Evolutionary conservation across 129 eudicot species (phyloP), one percentile per base, ranked within the genome.

Genomic region (Calendula officinalis): DNA sequence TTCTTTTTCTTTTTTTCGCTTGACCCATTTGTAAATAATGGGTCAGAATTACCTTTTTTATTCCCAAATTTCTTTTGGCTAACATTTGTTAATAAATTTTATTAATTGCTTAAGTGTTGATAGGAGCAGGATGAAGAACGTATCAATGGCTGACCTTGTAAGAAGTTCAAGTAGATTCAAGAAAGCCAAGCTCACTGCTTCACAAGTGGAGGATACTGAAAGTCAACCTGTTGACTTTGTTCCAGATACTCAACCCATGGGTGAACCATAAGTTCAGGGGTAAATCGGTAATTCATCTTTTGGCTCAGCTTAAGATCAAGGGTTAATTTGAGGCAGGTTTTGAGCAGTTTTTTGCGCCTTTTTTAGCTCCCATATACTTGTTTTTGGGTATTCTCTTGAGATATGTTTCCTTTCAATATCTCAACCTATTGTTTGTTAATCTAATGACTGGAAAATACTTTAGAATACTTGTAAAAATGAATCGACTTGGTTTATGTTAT

Each of bases 101-200:
- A 54, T 52, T 33, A 55, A 42, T 45, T 34, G 40, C 53, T 54
- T 55, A 3, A 57, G 47, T 65, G 41, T 40, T 38, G 15, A 32
- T 51, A 66, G 75, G 77, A 56, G 65, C 96, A 75, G 83, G 47
- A 16, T 22, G 40, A 75, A 62, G 68, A 60, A 47, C 32, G 17
- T 62, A 12, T 30, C 86, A 14, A 55, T 90, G 74, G 74, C 49
- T 46, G 69, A 62, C 12, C 60, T 87, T 47, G 58, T 91, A 2
- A 79, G 77, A 87, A 87, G 95, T 68, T 86, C 95, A 56, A 79
- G 74, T 61, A 62, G 89, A 72, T 90, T 77, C 83, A 90, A 79
- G 89, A 82, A 72, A 46, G 97, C 91, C 12, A 86, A 75, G 82
- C 49, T 79, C 39, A 68, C 60, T 10, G 95, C 89, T 14, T 56